phyloP scores from a whole-genome alignment of 768 basidiomycete species.

The Mycena indigotica region DNA sequence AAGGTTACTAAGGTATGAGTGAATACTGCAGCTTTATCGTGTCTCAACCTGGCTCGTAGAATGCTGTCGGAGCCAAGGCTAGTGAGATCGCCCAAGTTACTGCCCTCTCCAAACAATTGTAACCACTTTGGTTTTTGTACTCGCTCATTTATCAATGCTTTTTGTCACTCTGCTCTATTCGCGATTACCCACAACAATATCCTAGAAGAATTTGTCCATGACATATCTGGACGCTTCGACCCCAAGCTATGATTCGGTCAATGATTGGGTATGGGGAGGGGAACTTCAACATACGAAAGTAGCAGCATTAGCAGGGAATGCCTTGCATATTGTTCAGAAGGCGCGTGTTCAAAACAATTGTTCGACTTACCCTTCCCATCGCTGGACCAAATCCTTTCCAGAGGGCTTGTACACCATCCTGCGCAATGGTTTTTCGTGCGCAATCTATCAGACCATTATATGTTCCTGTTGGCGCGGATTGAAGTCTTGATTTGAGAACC shows the following conservation, averaged over 20 bases:
- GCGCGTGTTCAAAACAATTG: neutral
- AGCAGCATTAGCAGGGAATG: conserved; percentile 97
- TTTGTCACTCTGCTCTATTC: conserved; percentile 2
- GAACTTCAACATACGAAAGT: conserved; percentile 67
- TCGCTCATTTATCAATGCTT: too few species aligned
- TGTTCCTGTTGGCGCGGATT: conserved; percentile 96
- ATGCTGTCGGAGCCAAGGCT: conserved; percentile 30
- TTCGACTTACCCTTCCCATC: conserved; percentile 80
- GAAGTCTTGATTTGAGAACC: conserved; percentile 95
- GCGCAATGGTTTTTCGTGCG: conserved; percentile 85
- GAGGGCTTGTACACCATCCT: conserved; percentile 82
- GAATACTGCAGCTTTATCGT: too few species aligned
- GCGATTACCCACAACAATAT: neutral
- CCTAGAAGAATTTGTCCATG: conserved; percentile 69
- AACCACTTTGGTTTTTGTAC: conserved; percentile 1
- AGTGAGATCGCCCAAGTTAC: conserved; percentile 29
- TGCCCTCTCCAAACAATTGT: conserved; percentile 24
- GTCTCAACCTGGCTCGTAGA: conserved; percentile 18
- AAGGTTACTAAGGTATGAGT: conserved; percentile 29
- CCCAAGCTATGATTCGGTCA: conserved; percentile 63
- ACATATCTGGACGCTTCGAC: conserved; percentile 88
- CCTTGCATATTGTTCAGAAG: conserved; percentile 45
- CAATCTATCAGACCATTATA: conserved; percentile 95
- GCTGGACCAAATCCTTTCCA: conserved; percentile 99
- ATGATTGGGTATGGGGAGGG: conserved; percentile 22